Percentiles rank a stretch among this genome's conserved stretches.
phyloP scores from a whole-genome alignment of 108 stramenopile genomes.

The Bacterosira constricta region DNA sequence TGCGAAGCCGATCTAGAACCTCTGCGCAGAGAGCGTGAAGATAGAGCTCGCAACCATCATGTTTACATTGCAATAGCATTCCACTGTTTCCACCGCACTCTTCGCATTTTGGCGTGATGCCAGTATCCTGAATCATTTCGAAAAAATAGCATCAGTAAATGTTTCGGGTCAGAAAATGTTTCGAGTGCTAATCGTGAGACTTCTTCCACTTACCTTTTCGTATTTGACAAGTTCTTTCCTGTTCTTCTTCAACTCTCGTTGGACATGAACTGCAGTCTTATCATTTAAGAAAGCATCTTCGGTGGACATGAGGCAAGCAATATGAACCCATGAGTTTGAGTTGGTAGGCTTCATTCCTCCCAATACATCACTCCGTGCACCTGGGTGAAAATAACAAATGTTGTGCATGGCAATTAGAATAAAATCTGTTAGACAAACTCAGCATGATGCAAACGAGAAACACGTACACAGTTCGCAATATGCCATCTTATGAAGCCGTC shows the following conservation, averaged over 20 bases:
- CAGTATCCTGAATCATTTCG: background rate
- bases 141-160: no score
- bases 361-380: background rate
- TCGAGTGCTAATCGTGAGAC: no score
- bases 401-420: background rate
- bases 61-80: background rate
- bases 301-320: background rate
- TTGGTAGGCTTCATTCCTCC: background rate
- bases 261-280: background rate
- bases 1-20: background rate
- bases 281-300: background rate
- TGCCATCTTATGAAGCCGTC: background rate
- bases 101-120: background rate
- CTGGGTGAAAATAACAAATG: background rate
- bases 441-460: no score
- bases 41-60: background rate
- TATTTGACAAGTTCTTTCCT: background rate
- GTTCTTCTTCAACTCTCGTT: background rate
- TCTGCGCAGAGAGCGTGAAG: constrained; percentile 1
- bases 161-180: no score
- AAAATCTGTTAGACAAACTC: no score
- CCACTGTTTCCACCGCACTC: background rate
- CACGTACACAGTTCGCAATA: no score
- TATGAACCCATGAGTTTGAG: background rate
- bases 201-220: background rate